A percentile compares a stretch with the other conserved stretches of the same genome.
These are phyloP conservation scores for Cochlearia excelsa DNA, from an alignment of 345 rosid species.

Conservation along the genomic window DNA sequence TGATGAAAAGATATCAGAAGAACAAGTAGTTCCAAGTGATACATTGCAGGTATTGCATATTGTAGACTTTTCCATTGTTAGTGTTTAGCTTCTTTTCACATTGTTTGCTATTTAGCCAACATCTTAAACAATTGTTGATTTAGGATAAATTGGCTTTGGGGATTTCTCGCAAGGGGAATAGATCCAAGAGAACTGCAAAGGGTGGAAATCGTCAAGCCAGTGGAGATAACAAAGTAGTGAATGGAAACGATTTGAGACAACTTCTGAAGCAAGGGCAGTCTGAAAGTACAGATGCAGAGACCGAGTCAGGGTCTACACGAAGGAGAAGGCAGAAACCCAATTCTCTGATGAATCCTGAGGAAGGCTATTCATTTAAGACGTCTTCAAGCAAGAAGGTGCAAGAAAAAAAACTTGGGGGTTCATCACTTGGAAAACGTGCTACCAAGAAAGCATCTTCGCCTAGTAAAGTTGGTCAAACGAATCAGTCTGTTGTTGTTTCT, in stretches of 20 bases:
- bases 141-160: constrained; percentile 19
- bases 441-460: constrained; percentile 37
- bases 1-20: constrained; percentile 20
- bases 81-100: constrained; percentile 1
- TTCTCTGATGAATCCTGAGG: constrained; percentile 62
- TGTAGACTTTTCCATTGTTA: constrained; percentile 1
- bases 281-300: constrained; percentile 40
- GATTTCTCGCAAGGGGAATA: constrained; percentile 20
- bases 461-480: constrained; percentile 33
- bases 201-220: constrained; percentile 8
- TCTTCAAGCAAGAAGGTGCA: constrained; percentile 34
- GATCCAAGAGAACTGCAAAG: constrained; percentile 26
- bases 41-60: constrained; percentile 29
- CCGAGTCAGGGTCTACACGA: constrained; percentile 31
- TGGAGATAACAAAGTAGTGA: constrained; percentile 16
- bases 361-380: constrained; percentile 38
- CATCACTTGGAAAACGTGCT: constrained; percentile 32
- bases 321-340: constrained; percentile 66
- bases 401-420: constrained; percentile 32
- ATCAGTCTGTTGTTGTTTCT: constrained; percentile 33
- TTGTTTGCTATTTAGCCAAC: constrained; percentile 11
- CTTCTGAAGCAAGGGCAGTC: constrained; percentile 23
- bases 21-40: constrained; percentile 17
- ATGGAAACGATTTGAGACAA: constrained; percentile 1
- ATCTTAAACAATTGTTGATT: constrained; percentile 28